A percentile compares a stretch with the other conserved stretches of the same genome.
phyloP scores from a whole-genome alignment of 73 alveolate genomes.

The Effrenium voratum region DNA sequence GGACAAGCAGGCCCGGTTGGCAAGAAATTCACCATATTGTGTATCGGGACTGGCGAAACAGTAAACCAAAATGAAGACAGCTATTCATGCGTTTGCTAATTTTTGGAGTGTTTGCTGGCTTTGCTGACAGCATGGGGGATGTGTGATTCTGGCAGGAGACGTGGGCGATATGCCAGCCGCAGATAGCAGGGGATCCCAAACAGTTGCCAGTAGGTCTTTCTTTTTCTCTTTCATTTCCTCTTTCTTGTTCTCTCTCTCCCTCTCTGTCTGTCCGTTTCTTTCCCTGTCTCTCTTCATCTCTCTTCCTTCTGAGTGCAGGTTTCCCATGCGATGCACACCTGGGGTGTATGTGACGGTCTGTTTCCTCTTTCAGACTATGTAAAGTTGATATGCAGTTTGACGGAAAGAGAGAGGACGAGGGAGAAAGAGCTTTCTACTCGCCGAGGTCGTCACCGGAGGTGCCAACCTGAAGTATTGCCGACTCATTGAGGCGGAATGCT shows the following conservation, averaged over 20 bases:
- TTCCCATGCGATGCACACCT: too few relatives aligned
- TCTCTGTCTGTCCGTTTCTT: background rate
- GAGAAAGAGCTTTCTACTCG: too few relatives aligned
- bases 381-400: too few relatives aligned
- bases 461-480: too few relatives aligned
- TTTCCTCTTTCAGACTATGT: background rate
- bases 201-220: background rate
- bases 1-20: slow-evolving; percentile 11
- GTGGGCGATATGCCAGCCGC: background rate
- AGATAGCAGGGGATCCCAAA: background rate
- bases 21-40: background rate
- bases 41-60: background rate
- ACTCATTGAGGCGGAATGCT: too few relatives aligned
- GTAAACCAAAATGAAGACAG: background rate
- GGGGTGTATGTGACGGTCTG: too few relatives aligned
- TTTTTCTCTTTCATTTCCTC: background rate
- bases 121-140: background rate
- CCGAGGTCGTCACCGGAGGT: too few relatives aligned
- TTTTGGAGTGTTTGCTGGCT: background rate
- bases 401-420: too few relatives aligned
- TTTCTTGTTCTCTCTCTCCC: background rate
- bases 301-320: too few relatives aligned
- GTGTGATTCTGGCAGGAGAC: background rate
- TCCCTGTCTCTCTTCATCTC: too few relatives aligned
- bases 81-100: background rate